Percentiles rank a stretch among this genome's conserved stretches.
Evolutionary conservation across 208 protist genomes (phyloP).

Genomic region (Tritrichomonas foetus): DNA sequence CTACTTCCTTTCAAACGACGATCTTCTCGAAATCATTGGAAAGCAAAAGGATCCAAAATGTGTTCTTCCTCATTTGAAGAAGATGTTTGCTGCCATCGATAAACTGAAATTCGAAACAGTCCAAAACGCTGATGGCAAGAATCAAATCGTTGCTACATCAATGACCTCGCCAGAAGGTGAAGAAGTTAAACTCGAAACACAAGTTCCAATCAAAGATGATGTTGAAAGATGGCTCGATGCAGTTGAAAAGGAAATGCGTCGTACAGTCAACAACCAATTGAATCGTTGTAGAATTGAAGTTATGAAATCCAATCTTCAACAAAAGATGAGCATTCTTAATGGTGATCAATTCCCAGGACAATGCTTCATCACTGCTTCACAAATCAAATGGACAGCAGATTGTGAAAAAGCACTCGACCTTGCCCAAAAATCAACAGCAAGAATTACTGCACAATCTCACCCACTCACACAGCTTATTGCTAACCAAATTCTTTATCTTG

Average conservation of each 20-base stretch:
- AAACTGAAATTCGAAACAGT: background rate
- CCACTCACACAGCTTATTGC: constrained; percentile 63
- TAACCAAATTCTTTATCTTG: constrained; percentile 31
- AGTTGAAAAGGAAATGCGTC: constrained; percentile 81
- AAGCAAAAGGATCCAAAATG: constrained; percentile 84
- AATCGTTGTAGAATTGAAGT: constrained; percentile 67
- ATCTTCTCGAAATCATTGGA: constrained; percentile 91
- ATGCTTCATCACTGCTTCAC: constrained; percentile 78
- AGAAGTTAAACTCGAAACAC: constrained; percentile 71
- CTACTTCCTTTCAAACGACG: constrained; percentile 93
- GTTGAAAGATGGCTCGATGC: constrained; percentile 93
- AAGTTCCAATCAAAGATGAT: constrained; percentile 51
- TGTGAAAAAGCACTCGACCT: constrained; percentile 74
- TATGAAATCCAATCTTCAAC: constrained; percentile 67
- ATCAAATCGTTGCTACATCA: constrained; percentile 49
- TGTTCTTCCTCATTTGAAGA: constrained; percentile 88
- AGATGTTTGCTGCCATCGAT: constrained; percentile 81
- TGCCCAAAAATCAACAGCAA: constrained; percentile 67
- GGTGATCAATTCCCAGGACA: constrained; percentile 48
- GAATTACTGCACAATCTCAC: constrained; percentile 52
- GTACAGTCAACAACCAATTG: constrained; percentile 67
- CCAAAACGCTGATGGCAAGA: constrained; percentile 46
- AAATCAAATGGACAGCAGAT: constrained; percentile 84
- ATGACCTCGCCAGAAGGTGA: constrained; percentile 76
- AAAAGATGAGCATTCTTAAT: constrained; percentile 54